A percentile compares a stretch with the other conserved stretches of the same genome.
These are phyloP conservation scores for Chlamydomonas sp. DNA, from an alignment of 139 green algal genomes.

Conservation along the genomic window DNA sequence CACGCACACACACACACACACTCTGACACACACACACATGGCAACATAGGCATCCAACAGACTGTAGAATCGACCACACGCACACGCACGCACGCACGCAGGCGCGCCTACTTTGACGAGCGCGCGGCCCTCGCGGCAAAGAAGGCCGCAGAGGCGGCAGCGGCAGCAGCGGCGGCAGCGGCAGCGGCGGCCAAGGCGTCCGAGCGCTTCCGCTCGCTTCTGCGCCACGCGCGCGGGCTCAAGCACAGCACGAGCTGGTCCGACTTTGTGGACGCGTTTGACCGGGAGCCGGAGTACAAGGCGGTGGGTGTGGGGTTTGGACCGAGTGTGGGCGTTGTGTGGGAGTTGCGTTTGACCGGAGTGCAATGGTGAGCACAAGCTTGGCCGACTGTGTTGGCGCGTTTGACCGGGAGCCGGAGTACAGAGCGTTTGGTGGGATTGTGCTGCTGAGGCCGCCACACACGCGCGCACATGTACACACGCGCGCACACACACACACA, in stretches of 20 bases:
- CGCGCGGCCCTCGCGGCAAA: slow-evolving; percentile 10
- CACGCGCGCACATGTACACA: too few species aligned
- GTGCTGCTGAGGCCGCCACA: too few species aligned
- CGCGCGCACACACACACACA: too few species aligned
- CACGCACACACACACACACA: too few species aligned
- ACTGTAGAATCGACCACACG: too few species aligned
- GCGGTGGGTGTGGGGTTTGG: slow-evolving; percentile 22
- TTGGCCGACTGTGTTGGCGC: slow-evolving; percentile 33
- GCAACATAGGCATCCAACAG: too few species aligned
- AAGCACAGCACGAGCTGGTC: slow-evolving; percentile 33
- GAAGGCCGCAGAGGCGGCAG: slow-evolving; percentile 8
- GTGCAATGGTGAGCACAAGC: too few species aligned
- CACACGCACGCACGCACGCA: too few species aligned
- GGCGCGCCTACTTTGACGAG: slow-evolving; percentile 32
- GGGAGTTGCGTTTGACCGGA: too few species aligned
- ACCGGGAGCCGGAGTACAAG: slow-evolving; percentile 33
- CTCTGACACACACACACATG: too few species aligned
- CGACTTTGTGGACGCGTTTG: slow-evolving; percentile 22
- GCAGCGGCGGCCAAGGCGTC: slow-evolving; percentile 8
- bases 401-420: slow-evolving; percentile 30
- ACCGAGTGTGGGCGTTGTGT: too few species aligned
- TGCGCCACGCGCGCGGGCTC: slow-evolving; percentile 23
- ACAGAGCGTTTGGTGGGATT: slow-evolving; percentile 25
- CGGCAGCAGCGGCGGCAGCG: too few species aligned
- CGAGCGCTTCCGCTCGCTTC: slow-evolving; percentile 38